Conservation (phyloP, 2,329 filamentous ascomycete species). For the Ophiostoma tasmaniense region DNA sequence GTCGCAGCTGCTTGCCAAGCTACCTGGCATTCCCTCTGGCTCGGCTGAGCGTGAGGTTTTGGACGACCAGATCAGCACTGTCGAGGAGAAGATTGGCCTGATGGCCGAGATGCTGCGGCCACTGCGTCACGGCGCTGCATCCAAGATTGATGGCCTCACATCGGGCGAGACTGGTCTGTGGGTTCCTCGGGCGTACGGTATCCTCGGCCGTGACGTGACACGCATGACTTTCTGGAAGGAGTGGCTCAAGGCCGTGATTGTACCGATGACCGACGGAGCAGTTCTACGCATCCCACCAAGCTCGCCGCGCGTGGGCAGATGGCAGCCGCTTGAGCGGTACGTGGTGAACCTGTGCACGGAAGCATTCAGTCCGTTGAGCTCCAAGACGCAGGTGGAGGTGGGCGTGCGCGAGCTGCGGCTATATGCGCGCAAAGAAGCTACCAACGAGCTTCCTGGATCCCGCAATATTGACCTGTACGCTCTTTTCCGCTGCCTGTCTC, state of each 20-base stretch:
- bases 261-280: conserved; percentile 87
- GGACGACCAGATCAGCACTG: conserved; percentile 88
- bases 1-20: conserved; percentile 74
- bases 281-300: conserved; percentile 76
- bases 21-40: conserved; percentile 73
- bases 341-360: conserved; percentile 95
- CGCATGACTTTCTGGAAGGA: conserved; percentile 96
- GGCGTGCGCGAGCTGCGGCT: conserved; percentile 81
- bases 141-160: conserved; percentile 93
- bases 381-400: conserved; percentile 91
- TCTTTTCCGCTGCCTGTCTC: conserved; percentile 78
- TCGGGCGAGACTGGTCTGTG: conserved; percentile 93
- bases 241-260: conserved; percentile 87
- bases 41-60: conserved; percentile 72
- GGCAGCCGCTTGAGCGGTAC: conserved; percentile 94
- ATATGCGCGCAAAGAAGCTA: conserved; percentile 70
- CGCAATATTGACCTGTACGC: conserved; percentile 88
- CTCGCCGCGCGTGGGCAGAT: conserved; percentile 83
- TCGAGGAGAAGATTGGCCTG: conserved; percentile 92
- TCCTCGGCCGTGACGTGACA: conserved; percentile 74
- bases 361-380: conserved; percentile 82
- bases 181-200: conserved; percentile 88
- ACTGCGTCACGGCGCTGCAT: conserved; percentile 85
- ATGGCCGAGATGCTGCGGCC: conserved; percentile 96
- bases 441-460: conserved; percentile 86